These are phyloP conservation scores for Trametes cinnabarina DNA, from an alignment of 768 basidiomycete genomes.

Conservation along the genomic window DNA sequence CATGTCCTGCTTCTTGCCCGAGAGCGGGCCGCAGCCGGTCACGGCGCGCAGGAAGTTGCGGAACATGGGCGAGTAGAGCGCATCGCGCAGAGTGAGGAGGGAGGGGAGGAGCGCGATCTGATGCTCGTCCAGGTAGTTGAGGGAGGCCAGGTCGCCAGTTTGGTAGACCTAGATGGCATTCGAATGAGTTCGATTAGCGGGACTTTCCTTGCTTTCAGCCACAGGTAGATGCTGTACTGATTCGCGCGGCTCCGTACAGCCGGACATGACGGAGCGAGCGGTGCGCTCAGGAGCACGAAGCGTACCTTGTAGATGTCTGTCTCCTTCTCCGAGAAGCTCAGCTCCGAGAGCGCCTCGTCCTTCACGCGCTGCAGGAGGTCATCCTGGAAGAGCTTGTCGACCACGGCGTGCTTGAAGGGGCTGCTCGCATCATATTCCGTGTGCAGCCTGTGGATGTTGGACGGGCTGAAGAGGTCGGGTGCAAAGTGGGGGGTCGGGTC, in stretches of 20 bases:
- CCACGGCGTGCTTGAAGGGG: conserved; percentile 82
- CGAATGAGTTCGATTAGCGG: neutral
- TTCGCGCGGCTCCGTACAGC: neutral
- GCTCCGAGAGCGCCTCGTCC: conserved; percentile 76
- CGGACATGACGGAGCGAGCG: neutral
- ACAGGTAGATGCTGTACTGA: neutral
- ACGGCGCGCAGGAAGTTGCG: conserved; percentile 79
- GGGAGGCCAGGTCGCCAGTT: conserved; percentile 93
- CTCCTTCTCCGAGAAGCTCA: conserved; percentile 90
- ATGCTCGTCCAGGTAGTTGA: conserved; percentile 76
- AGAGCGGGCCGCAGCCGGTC: conserved; percentile 90
- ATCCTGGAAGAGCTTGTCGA: conserved; percentile 82
- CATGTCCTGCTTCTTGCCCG: conserved; percentile 92
- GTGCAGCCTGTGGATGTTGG: conserved; percentile 54
- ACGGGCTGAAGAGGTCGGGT: conserved; percentile 53
- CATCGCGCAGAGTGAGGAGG: conserved; percentile 81
- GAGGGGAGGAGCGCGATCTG: conserved; percentile 79
- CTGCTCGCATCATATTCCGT: conserved; percentile 52
- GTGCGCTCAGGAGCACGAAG: neutral
- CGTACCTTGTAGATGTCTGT: conserved; percentile 96
- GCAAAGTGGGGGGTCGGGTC: conserved; percentile 43
- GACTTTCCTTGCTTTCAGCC: neutral
- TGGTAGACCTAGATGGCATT: conserved; percentile 75
- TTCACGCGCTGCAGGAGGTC: conserved; percentile 77
- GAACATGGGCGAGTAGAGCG: conserved; percentile 84